Percentiles rank a stretch among this genome's conserved stretches.
These are phyloP conservation scores for Solioccasus polychromus DNA, from an alignment of 768 basidiomycete genomes.

Conservation along the genomic window DNA sequence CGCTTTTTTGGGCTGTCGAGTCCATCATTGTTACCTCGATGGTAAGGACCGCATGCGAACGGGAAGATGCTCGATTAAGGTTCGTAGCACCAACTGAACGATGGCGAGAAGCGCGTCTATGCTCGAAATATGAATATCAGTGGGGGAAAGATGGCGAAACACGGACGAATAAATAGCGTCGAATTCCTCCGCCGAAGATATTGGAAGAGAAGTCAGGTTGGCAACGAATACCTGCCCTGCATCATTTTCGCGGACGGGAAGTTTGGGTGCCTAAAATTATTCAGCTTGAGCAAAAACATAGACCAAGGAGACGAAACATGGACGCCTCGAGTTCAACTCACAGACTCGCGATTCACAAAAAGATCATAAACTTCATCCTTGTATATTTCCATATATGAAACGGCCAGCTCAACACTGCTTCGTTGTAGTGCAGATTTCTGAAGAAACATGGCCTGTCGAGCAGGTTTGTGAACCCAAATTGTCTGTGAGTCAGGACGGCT, in stretches of 20 bases:
- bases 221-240: slow-evolving; percentile 53
- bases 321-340: too few relatives aligned
- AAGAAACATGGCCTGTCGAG: slow-evolving; percentile 54
- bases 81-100: slow-evolving; percentile 87
- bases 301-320: too few relatives aligned
- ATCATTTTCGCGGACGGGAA: slow-evolving; percentile 54
- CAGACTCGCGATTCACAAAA: slow-evolving; percentile 67
- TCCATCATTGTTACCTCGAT: slow-evolving; percentile 63
- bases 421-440: slow-evolving; percentile 39
- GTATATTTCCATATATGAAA: slow-evolving; percentile 90
- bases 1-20: slow-evolving; percentile 52
- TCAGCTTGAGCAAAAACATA: neutral
- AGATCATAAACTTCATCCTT: slow-evolving; percentile 91
- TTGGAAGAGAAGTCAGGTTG: slow-evolving; percentile 40
- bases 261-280: slow-evolving; percentile 45
- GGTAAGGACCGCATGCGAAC: slow-evolving; percentile 85
- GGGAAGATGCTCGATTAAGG: slow-evolving; percentile 79
- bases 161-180: slow-evolving; percentile 44
- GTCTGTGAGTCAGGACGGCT: slow-evolving; percentile 17
- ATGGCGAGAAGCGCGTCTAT: slow-evolving; percentile 67
- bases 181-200: slow-evolving; percentile 47
- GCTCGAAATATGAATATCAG: neutral
- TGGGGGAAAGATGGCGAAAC: neutral
- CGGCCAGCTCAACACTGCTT: slow-evolving; percentile 45
- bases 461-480: neutral